Base-by-base conservation (phyloP, 192 early-diverging fungal genomes). In the Coemansia sp. region DNA sequence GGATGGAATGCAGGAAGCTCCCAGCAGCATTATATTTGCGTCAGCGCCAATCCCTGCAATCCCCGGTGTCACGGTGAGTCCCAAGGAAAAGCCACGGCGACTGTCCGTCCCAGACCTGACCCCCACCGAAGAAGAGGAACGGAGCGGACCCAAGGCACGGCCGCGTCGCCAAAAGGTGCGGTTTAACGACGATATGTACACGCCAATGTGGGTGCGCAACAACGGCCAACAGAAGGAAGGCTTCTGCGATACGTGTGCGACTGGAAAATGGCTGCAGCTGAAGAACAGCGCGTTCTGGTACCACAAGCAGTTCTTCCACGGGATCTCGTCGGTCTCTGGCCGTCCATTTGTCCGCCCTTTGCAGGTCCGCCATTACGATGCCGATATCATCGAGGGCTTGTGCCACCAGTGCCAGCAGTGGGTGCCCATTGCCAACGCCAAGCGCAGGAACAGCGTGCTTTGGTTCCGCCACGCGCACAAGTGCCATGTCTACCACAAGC, bases 241-340 rank as follows among this genome's bases (percentile, higher is more conserved):
- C 0, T 88, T 92, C 61, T 94, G 93, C 78, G 92, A 93, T 31
- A 86, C 87, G 5, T 94, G 93, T 63, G 71, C 78, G 49, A 90
- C 91, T 7, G 92, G 92, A 5, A 91, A 91, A 61, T 94, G 92
- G 91, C 81, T 94, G 45, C 92, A 94, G 64, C 84, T 94, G 21
- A 94, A 93, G 66, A 94, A 94, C 70, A 91, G 89, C 61, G 93
- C 93, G 18, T 94, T 82, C 64, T 94, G 93, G 93, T 94, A 92
- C 64, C 91, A 92, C 69, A 94, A 94, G 80, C 93, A 92, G 79
- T 93, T 92, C 55, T 87, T 83, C 40, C 91, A 94, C 71, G 93
- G 93, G 39, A 91, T 93, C 34, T 93, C 92, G n/a, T 91, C 89
- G 0, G 90, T 92, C 5, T 92, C 93, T 18, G 90, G 93, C 29